Base-by-base conservation (phyloP, 768 basidiomycete genomes). In the Calocera viscosa region DNA sequence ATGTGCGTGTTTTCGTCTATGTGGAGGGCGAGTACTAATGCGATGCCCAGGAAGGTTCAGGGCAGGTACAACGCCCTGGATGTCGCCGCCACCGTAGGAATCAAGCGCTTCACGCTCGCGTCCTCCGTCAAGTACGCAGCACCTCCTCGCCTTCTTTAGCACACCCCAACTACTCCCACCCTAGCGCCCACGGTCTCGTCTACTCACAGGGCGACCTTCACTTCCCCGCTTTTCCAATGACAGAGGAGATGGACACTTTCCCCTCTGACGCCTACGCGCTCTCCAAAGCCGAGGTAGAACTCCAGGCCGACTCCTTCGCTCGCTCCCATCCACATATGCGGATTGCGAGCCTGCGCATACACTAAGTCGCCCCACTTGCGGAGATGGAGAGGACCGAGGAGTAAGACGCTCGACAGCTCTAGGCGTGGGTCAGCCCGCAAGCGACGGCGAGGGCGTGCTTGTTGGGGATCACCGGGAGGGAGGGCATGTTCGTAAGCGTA, bases 401-500 rank as follows among this genome's bases (percentile, higher is more conserved):
- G 1, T 69, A 73, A 8, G 72, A 75, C 19, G 80, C 75, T 72
- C 78, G 80, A 16, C 82, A 85, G 68, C 77, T 90, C 24, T 90
- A 87, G 86, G 80, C 83, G 14, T 91, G 86, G 69, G 81, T 85
- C n/a, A 84, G 86, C 64, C 79, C 84, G 71, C 84, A 86, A 72
- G 82, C 86, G 2, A 82, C 75, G 5, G 86, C 87, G 11, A 80
- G 83, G 19, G 86, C 88, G 0, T 87, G 87, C 72, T 72, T 89
- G 10, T 77, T 83, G 24, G 85, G 86, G 0, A 72, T 89, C 2
- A 78, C 80, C 1, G 75, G 76, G 5, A 77, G 80, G 26, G 76
- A 74, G 39, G 77, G 73, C 0, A 75, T 73, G 67, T 85, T 84
- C 49, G 35, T 24, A 82, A 72, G 76, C 11, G 84, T 47, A 19